Conservation (phyloP, 352 stramenopile genomes). For the Phytopythium kandeliae region DNA sequence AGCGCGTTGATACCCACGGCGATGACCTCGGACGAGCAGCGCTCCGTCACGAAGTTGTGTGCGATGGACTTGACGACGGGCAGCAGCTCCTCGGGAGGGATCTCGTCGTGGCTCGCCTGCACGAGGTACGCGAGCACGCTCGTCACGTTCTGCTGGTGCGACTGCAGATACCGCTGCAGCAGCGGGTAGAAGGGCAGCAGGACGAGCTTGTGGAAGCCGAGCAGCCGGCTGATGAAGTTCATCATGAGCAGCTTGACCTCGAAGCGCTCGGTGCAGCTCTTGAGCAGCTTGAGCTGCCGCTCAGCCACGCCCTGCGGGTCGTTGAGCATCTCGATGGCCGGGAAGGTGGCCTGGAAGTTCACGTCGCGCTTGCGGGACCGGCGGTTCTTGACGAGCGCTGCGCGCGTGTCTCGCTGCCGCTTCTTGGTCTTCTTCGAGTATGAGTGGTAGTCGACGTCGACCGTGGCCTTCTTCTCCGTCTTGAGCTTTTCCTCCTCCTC, state of each 20-base stretch:
- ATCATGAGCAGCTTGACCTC: conserved; percentile 97
- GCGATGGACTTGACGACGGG: conserved; percentile 96
- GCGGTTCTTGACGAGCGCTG: conserved; percentile 90
- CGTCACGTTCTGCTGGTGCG: conserved; percentile 88
- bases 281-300: conserved; percentile 90
- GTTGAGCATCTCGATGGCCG: conserved; percentile 97
- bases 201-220: conserved; percentile 97
- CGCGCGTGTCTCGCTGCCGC: conserved; percentile 76
- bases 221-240: conserved; percentile 96
- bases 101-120: conserved; percentile 96
- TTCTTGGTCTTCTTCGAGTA: conserved; percentile 97
- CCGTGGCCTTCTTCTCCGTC: conserved; percentile 74
- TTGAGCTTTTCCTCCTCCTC: conserved; percentile 93
- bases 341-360: conserved; percentile 86
- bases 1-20: conserved; percentile 97
- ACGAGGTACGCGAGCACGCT: conserved; percentile 97
- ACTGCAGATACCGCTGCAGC: conserved; percentile 91
- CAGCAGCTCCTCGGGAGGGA: conserved; percentile 96
- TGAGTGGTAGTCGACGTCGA: conserved; percentile 90
- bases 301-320: conserved; percentile 95
- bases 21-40: conserved; percentile 94
- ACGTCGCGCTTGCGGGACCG: conserved; percentile 74
- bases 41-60: conserved; percentile 98
- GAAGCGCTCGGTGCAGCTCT: conserved; percentile 86
- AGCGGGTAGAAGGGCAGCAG: conserved; percentile 96